Evolutionary conservation across 2,329 filamentous ascomycete genomes (phyloP), one percentile per base, ranked within the genome.

Genomic region (Ceratocystis cacaofunesta): DNA sequence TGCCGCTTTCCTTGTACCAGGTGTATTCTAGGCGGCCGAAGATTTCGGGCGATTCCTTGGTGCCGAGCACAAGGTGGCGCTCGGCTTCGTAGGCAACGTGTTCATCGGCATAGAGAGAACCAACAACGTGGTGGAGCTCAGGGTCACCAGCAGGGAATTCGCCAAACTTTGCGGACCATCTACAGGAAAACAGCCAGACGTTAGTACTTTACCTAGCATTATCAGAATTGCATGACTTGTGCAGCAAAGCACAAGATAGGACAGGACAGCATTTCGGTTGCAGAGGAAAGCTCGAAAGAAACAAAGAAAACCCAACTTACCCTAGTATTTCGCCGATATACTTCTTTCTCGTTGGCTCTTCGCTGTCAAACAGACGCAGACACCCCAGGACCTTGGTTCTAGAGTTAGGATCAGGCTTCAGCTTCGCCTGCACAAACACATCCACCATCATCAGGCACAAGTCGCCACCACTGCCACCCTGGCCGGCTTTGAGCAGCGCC

Each of bases 51-150:
- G 91, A 96, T 75, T 95, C 91, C 70, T 88, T 88, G 8, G 91
- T 97, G 68, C 94, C 95, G 48, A 96, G 81, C 61, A 92, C 76
- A 65, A 99, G 81, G 75, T 99, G 94, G 70, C 86, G 84, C 76
- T 99, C 95, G 15, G 95, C 94, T 67, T 96, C 92, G 78, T 96
- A 95, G 30, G 87, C 83, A 68, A 96, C 90, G 75, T 92, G 88
- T 71, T 96, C 92, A 72, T 95, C 88, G n/a, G 92, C 92, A 74
- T 90, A 96, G 55, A 96, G 78, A 41, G 85, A 86, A 62, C 94
- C 94, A 44, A 87, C 86, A 55, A 95, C 91, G 76, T 97, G 92
- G 76, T 99, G 94, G 65, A 99, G 79, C 72, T 97, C 94, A 2
- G 92, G 88, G 72, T 99, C 94, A 68, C 94, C 94, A 62, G 90